Base-by-base conservation (phyloP, 2,329 filamentous ascomycete species). In the Cephalotrichum gorgonifer region DNA sequence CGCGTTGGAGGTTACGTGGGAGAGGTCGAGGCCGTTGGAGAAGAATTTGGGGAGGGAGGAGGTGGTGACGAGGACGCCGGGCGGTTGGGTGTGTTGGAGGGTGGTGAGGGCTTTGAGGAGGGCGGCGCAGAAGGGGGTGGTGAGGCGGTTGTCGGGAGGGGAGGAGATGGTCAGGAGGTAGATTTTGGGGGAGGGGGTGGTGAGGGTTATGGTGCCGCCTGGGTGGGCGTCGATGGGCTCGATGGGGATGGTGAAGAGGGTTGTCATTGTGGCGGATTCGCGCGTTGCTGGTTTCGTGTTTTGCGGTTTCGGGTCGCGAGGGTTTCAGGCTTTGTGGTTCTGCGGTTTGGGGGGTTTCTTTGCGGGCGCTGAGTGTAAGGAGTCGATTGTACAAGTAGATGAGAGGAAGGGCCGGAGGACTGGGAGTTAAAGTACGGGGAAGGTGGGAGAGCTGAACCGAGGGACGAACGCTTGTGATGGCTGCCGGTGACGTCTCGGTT, bases 11-110 rank as follows among this genome's bases (percentile, higher is more conserved):
- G 72, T 59, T n/a, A 81, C 83, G 60, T 86, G 77, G 35, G 79
- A 73, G 14, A 90, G 75, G 62, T 93, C 85, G n/a, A 93, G 74
- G 0, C 87, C 87, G 66, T 91, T 91, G 63, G 77, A 83, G 69
- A 85, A 93, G 72, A 91, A 91, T 61, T 93, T 93, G 47, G 71
- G 62, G 51, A 90, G 85, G 44, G 74, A 78, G 39, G 81, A 86
- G 0, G 86, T 91, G 5, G 86, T 91, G 51, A 90, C 70, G 14
- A 93, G 73, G 6, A 90, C 86, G 47, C 87, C 87, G n/a, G 76
- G 75, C 1, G 77, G 72, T 57, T 84, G 73, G 44, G 61, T 57
- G 48, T 73, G 74, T 63, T 89, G 83, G 58, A 93, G 68, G 22
- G 87, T 79, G 66, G 93, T 86, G 53, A 93, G 79, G 4, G 86